Percentiles rank a stretch among this genome's conserved stretches.
Evolutionary conservation across 2,329 filamentous ascomycete genomes (phyloP).

Genomic region (Trichothecium sympodiale): DNA sequence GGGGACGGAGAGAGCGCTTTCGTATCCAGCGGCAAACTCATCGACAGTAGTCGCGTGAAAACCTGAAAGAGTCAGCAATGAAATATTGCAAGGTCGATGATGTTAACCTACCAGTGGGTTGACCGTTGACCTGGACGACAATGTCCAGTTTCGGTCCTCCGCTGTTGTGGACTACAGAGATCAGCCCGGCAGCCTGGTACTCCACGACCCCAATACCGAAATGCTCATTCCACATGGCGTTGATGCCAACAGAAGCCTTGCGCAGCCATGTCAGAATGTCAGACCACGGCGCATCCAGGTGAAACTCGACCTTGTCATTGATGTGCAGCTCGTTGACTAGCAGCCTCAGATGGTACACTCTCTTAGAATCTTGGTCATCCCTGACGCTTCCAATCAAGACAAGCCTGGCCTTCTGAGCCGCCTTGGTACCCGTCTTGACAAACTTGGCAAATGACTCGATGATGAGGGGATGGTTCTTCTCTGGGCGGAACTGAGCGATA

Average conservation of each 20-base stretch:
- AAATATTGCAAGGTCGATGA: too few relatives aligned
- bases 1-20: constrained; percentile 60
- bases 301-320: constrained; percentile 74
- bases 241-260: constrained; percentile 74
- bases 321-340: constrained; percentile 79
- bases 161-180: constrained; percentile 85
- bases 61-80: constrained; percentile 36
- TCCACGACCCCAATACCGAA: constrained; percentile 98
- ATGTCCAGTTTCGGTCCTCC: constrained; percentile 93
- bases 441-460: constrained; percentile 76
- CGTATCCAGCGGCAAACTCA: constrained; percentile 74
- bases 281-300: constrained; percentile 82
- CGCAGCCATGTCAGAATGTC: constrained; percentile 72
- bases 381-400: constrained; percentile 89
- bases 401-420: constrained; percentile 49
- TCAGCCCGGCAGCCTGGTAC: constrained; percentile 89
- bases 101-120: constrained; percentile 72
- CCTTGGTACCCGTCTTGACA: constrained; percentile 41
- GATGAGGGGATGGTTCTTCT: constrained; percentile 90
- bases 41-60: constrained; percentile 72
- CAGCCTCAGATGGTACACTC: constrained; percentile 80
- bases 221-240: constrained; percentile 99
- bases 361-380: constrained; percentile 66
- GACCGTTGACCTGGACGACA: constrained; percentile 67
- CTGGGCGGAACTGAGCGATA: constrained; percentile 93